These are phyloP conservation scores for Leccinum uliginosum DNA, from an alignment of 768 basidiomycete species.

Conservation along the genomic window DNA sequence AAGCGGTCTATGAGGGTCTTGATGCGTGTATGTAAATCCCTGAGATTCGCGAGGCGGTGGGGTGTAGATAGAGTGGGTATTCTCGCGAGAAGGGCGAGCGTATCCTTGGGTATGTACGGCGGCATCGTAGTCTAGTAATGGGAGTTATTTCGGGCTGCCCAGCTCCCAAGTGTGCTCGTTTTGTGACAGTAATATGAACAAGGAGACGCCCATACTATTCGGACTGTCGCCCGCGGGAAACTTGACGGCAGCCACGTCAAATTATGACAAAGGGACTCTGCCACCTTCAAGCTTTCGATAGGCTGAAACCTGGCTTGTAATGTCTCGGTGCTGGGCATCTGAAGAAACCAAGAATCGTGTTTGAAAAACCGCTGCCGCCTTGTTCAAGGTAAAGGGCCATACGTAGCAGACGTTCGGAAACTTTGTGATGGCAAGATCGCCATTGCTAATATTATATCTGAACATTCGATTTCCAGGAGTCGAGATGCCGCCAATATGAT, in stretches of 20 bases:
- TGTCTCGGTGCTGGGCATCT: no score
- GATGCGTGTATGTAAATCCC: conserved; percentile 3
- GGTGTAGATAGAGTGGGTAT: conserved; percentile 11
- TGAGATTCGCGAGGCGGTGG: not conserved
- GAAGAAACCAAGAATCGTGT: no score
- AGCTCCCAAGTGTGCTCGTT: not conserved
- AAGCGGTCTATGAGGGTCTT: conserved; percentile 1
- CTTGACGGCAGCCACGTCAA: not conserved
- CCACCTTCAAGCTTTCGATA: no score
- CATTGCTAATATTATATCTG: no score
- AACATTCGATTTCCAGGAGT: no score
- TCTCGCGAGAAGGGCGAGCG: conserved; percentile 7
- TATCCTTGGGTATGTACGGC: conserved; percentile 2
- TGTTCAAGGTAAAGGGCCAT: no score
- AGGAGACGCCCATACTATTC: no score
- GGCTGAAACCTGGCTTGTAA: no score
- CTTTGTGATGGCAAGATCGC: no score
- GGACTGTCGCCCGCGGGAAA: not conserved
- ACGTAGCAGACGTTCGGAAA: no score
- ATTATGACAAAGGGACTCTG: not conserved
- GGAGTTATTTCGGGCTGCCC: not conserved
- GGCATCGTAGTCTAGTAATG: conserved; percentile 7
- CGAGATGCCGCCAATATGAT: no score
- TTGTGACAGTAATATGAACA: not conserved
- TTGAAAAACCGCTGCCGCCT: no score